These are phyloP conservation scores for Penicillium simplicissimum DNA, from an alignment of 495 filamentous ascomycete species.

Conservation along the genomic window DNA sequence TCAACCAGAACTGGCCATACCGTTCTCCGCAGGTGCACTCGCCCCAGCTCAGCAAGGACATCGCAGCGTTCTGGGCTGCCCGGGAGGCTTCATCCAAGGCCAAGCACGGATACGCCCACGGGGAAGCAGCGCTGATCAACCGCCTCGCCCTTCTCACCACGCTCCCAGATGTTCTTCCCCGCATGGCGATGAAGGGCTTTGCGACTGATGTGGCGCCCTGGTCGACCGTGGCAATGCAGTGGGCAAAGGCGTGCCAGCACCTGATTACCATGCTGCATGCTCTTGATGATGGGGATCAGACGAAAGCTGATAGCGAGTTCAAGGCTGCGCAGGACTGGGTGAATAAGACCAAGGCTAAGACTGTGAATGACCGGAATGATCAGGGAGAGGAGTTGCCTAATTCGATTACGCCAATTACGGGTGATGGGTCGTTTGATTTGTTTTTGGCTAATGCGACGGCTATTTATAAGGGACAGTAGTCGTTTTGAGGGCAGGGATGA, in stretches of 20 bases:
- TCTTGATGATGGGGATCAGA: conserved; percentile 5
- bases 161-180: conserved; percentile 12
- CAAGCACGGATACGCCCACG: not conserved
- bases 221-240: conserved; percentile 18
- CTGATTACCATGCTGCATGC: conserved; percentile 20
- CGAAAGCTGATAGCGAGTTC: conserved; percentile 15
- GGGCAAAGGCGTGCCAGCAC: conserved; percentile 17
- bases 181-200: conserved; percentile 18
- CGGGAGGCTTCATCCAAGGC: not conserved
- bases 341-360: conserved; percentile 22
- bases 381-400: conserved; percentile 15
- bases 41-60: conserved; percentile 14
- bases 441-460: conserved; percentile 17
- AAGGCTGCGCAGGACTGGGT: conserved; percentile 13
- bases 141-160: conserved; percentile 11
- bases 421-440: conserved; percentile 13
- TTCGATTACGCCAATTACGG: conserved; percentile 14
- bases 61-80: conserved; percentile 14
- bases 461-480: conserved; percentile 9
- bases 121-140: not conserved
- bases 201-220: conserved; percentile 18
- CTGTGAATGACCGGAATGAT: conserved; percentile 18
- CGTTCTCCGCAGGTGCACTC: conserved; percentile 2
- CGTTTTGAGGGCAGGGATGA: not conserved
- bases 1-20: conserved; percentile 23